phyloP scores from a whole-genome alignment of 768 basidiomycete species.

The Lactarius sp. region DNA sequence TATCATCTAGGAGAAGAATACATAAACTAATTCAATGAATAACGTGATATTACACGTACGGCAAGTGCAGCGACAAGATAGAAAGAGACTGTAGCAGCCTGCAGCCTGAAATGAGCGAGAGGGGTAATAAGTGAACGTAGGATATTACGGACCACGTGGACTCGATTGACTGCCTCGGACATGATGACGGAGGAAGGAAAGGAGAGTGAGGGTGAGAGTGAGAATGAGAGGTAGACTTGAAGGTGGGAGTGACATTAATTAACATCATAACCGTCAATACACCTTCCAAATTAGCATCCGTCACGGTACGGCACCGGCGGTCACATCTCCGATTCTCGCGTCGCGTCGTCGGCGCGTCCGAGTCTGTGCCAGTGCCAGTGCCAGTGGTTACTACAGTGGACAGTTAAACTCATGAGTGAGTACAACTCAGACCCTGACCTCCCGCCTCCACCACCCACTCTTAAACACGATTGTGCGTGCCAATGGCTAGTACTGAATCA shows the following conservation, averaged over 20 bases:
- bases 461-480: slow-evolving; percentile 14
- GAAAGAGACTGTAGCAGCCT: slow-evolving; percentile 76
- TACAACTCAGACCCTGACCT: background rate
- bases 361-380: too few species aligned
- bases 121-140: too few species aligned
- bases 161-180: background rate
- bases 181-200: background rate
- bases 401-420: background rate
- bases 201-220: background rate
- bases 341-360: too few species aligned
- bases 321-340: too few species aligned
- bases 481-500: background rate
- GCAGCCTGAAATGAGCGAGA: slow-evolving; percentile 3
- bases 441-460: slow-evolving; percentile 13
- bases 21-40: background rate
- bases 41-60: slow-evolving; percentile 45
- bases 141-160: slow-evolving; percentile 11
- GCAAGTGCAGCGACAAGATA: slow-evolving; percentile 86
- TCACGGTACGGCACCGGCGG: too few species aligned
- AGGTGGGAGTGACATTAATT: background rate
- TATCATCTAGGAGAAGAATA: slow-evolving; percentile 61
- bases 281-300: too few species aligned
- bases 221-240: background rate
- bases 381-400: too few species aligned
- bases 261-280: too few species aligned